Evolutionary conservation across 75 land plant genomes (phyloP).

Genomic region (Picea glauca): DNA sequence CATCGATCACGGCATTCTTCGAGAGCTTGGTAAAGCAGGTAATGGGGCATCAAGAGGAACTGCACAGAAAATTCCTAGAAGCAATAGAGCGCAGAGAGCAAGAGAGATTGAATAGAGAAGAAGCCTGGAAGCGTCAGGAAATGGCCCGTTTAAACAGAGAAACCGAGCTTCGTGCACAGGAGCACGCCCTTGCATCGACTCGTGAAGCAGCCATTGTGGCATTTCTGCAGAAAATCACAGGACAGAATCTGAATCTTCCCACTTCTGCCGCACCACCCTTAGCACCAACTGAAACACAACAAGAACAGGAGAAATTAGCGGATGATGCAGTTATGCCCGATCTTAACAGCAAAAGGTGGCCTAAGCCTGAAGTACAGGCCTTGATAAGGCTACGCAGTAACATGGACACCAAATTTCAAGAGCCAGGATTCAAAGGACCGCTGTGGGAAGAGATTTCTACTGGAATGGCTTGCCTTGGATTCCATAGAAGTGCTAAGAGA

Average conservation of each 20-base stretch:
- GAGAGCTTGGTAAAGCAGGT: conserved; percentile 49
- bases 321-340: background rate
- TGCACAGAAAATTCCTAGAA: conserved; percentile 52
- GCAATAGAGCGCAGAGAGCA: conserved; percentile 49
- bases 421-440: conserved; percentile 47
- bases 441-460: conserved; percentile 76
- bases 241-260: conserved; percentile 50
- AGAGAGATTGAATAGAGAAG: conserved; percentile 50
- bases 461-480: conserved; percentile 49
- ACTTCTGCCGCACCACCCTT: background rate
- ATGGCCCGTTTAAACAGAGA: conserved; percentile 34
- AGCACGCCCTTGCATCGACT: conserved; percentile 33
- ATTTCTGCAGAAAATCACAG: conserved; percentile 60
- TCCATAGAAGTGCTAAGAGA: conserved; percentile 50
- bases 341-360: conserved; percentile 51
- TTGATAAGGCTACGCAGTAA: conserved; percentile 54
- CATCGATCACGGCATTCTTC: conserved; percentile 39
- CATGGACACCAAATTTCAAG: conserved; percentile 45
- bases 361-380: conserved; percentile 63
- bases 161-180: conserved; percentile 34
- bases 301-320: background rate
- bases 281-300: background rate
- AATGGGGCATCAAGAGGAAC: conserved; percentile 55
- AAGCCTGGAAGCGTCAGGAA: conserved; percentile 53
- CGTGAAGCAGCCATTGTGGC: conserved; percentile 54